phyloP scores from a whole-genome alignment of 2,329 filamentous ascomycete genomes.

The Parastagonospora avenae region DNA sequence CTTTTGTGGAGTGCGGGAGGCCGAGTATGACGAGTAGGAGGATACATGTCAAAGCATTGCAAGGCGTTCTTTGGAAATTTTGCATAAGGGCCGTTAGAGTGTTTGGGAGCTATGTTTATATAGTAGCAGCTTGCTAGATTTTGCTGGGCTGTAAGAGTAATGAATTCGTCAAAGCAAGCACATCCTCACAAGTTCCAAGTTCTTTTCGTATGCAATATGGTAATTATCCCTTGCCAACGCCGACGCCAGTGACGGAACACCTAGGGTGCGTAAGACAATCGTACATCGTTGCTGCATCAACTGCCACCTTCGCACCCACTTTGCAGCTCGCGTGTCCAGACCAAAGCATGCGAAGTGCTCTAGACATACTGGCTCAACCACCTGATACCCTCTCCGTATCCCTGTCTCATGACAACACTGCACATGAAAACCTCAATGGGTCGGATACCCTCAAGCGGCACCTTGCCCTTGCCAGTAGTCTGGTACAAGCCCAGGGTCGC shows the following conservation, averaged over 20 bases:
- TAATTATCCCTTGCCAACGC: constrained; percentile 21
- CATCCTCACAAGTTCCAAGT: background rate
- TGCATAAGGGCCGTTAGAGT: background rate
- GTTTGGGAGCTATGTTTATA: background rate
- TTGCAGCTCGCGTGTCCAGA: background rate
- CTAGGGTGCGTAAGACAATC: constrained; percentile 1
- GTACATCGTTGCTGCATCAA: background rate
- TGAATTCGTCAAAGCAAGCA: background rate
- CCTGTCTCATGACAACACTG: constrained; percentile 97
- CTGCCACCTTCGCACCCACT: background rate
- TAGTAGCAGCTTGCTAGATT: background rate
- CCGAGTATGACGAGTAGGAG: constrained; percentile 49
- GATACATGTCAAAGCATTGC: background rate
- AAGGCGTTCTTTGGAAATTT: constrained; percentile 1
- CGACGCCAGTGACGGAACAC: constrained; percentile 15
- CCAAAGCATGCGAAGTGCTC: background rate
- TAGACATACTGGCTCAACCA: constrained; percentile 52
- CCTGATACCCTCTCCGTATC: constrained; percentile 50
- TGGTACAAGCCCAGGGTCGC: constrained; percentile 93
- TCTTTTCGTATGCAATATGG: constrained; percentile 7
- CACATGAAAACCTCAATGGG: constrained; percentile 95
- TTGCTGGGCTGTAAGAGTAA: background rate
- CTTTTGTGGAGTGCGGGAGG: constrained; percentile 63
- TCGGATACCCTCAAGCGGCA: constrained; percentile 44
- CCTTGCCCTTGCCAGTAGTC: constrained; percentile 47